A percentile compares a stretch with the other conserved stretches of the same genome.
phyloP scores from a whole-genome alignment of 352 stramenopile genomes.

The Phytophthora lateralis region DNA sequence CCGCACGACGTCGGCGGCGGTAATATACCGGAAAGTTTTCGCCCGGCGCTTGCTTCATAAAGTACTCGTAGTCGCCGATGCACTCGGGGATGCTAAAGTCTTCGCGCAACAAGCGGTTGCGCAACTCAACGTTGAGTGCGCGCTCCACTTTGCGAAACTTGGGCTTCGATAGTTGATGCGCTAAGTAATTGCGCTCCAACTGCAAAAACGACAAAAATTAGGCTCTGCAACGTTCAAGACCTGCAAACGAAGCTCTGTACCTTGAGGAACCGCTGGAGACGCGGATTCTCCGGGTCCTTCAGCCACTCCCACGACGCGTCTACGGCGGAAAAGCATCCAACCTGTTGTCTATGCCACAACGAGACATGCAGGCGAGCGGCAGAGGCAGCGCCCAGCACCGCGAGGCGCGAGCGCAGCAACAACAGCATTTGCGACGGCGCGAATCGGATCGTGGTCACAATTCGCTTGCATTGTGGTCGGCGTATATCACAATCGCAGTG shows the following conservation, averaged over 20 bases:
- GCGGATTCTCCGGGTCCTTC: constrained; percentile 47
- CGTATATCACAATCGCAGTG: too few species aligned
- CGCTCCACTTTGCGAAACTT: constrained; percentile 67
- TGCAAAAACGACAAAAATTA: constrained; percentile 13
- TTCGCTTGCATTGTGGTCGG: background rate
- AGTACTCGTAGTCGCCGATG: constrained; percentile 81
- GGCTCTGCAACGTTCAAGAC: background rate
- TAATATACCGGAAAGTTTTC: constrained; percentile 87
- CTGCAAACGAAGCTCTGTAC: constrained; percentile 24
- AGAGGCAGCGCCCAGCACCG: too few species aligned
- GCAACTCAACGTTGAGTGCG: constrained; percentile 70
- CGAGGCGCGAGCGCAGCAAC: constrained; percentile 12
- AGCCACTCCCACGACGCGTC: constrained; percentile 57
- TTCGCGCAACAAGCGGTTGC: constrained; percentile 60
- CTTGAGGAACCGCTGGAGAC: constrained; percentile 66
- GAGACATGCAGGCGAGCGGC: constrained; percentile 13
- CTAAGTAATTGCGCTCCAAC: constrained; percentile 59
- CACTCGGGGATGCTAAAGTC: constrained; percentile 76
- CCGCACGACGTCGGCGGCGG: constrained; percentile 40
- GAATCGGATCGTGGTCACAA: constrained; percentile 1
- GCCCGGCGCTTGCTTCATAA: constrained; percentile 56
- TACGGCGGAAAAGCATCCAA: constrained; percentile 16
- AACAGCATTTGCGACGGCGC: background rate
- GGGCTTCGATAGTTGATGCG: constrained; percentile 54
- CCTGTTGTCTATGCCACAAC: constrained; percentile 5